These are phyloP conservation scores for Neurospora tetrasperma DNA, from an alignment of 495 filamentous ascomycete species.

Conservation along the genomic window DNA sequence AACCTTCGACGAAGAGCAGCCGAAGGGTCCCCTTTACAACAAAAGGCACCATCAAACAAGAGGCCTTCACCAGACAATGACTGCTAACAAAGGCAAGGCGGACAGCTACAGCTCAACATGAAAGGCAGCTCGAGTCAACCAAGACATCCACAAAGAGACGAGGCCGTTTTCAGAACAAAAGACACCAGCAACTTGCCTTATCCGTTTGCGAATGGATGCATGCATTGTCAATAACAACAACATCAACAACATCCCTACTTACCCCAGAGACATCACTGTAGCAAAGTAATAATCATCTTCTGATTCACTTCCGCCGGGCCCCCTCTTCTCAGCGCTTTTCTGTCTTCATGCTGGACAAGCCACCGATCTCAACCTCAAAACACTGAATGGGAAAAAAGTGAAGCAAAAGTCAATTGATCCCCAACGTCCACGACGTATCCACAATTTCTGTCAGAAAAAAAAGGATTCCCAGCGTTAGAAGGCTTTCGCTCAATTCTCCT, in stretches of 20 bases:
- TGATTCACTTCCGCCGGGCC: background rate
- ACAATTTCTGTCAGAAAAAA: background rate
- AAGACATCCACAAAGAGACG: background rate
- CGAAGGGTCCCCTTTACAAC: background rate
- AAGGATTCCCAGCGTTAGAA: background rate
- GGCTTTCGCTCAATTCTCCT: background rate
- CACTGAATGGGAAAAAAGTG: background rate
- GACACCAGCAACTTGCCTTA: background rate
- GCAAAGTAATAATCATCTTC: background rate
- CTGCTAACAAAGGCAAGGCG: background rate
- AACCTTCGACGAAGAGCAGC: background rate
- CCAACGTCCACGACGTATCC: background rate
- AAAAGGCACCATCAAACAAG: background rate
- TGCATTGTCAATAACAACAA: background rate
- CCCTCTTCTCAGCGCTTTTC: background rate
- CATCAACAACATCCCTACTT: background rate
- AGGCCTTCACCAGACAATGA: background rate
- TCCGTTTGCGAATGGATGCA: background rate
- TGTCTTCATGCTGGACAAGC: background rate
- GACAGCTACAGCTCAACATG: background rate
- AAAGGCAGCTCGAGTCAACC: background rate
- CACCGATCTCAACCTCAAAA: background rate
- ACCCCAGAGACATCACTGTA: background rate
- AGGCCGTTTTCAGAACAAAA: background rate
- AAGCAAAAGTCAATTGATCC: background rate